A percentile compares a stretch with the other conserved stretches of the same genome.
These are phyloP conservation scores for Vitis amurensis DNA, from an alignment of 164 flowering plant genomes.

Conservation along the genomic window DNA sequence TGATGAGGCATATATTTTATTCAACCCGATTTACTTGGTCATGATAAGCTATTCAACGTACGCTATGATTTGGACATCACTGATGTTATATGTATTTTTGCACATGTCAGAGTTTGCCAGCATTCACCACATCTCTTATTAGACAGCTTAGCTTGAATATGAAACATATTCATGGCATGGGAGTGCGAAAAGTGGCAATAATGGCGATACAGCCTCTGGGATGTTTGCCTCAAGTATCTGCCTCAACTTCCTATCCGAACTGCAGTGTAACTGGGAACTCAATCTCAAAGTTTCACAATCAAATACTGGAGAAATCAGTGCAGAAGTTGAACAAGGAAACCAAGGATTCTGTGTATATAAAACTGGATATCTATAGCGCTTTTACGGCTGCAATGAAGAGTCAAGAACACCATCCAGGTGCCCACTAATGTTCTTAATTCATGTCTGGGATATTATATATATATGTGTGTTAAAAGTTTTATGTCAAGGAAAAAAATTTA, in stretches of 20 bases:
- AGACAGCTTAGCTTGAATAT: slow-evolving; percentile 27
- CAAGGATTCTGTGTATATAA: slow-evolving; percentile 5
- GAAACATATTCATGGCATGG: slow-evolving; percentile 28
- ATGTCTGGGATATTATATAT: no score
- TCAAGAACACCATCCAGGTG: slow-evolving; percentile 1
- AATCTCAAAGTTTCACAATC: slow-evolving; percentile 29
- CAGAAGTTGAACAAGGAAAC: slow-evolving; percentile 19
- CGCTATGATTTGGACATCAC: no score
- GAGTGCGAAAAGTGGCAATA: slow-evolving; percentile 36
- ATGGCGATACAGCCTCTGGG: slow-evolving; percentile 43
- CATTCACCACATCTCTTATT: slow-evolving; percentile 19
- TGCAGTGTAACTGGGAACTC: slow-evolving; percentile 29
- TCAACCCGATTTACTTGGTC: no score
- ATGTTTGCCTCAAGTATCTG: slow-evolving; percentile 35
- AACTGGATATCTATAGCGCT: slow-evolving; percentile 34
- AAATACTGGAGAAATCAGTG: slow-evolving; percentile 19
- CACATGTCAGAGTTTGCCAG: slow-evolving; percentile 12
- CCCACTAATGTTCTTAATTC: no score
- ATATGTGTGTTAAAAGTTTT: no score
- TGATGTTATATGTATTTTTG: no score
- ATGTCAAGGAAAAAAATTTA: no score
- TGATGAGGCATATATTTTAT: no score
- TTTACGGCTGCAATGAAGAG: slow-evolving; percentile 26
- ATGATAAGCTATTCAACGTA: no score
- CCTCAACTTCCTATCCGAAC: slow-evolving; percentile 14